Evolutionary conservation across 345 rosid genomes (phyloP).

Genomic region (Eucalyptus coolabah): DNA sequence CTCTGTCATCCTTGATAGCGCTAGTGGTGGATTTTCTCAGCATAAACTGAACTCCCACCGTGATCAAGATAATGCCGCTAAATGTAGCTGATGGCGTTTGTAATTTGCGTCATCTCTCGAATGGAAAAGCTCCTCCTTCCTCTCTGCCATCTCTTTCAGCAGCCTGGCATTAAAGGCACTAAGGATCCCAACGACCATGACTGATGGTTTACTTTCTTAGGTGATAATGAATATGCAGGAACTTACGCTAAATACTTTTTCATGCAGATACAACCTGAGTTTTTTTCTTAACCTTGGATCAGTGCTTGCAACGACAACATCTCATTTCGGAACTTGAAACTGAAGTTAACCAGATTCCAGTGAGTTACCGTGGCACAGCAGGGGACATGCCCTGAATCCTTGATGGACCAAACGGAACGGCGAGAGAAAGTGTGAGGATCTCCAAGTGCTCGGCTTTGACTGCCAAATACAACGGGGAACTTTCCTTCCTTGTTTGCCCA

Average conservation of each 20-base stretch:
- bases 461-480: background rate
- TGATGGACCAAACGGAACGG: background rate
- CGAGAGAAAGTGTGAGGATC: background rate
- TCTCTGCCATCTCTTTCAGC: background rate
- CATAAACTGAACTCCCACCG: background rate
- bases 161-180: background rate
- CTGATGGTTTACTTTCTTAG: background rate
- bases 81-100: background rate
- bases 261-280: background rate
- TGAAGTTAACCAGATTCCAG: background rate
- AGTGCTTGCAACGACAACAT: background rate
- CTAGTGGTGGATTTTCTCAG: background rate
- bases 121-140: background rate
- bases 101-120: background rate
- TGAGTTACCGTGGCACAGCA: background rate
- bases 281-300: background rate
- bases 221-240: background rate
- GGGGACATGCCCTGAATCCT: background rate
- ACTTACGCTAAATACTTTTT: background rate
- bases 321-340: background rate
- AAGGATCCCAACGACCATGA: background rate
- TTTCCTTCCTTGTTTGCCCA: background rate
- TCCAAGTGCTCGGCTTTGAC: background rate
- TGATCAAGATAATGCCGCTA: background rate
- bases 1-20: fast-evolving